Conservation (phyloP, 257 asterid species). For the Rubia yunnanensis region DNA sequence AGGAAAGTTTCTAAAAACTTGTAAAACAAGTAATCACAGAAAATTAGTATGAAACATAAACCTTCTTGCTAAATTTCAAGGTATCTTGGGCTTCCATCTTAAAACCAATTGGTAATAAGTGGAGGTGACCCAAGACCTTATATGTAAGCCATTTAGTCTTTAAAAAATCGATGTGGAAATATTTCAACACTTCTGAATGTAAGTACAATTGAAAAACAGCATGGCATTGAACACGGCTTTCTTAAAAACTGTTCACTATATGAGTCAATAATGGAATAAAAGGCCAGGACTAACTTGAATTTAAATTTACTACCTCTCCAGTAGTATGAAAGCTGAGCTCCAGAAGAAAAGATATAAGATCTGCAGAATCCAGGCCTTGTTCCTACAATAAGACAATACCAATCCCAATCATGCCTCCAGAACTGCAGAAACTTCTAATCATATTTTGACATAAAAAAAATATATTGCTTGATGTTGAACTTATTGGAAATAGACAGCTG, state of each 20-base stretch:
- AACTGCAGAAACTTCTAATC: not conserved
- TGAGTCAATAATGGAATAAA: not conserved
- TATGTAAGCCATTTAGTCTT: too few relatives aligned
- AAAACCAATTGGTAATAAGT: too few relatives aligned
- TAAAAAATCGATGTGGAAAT: too few relatives aligned
- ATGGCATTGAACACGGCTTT: not conserved
- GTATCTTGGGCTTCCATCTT: too few relatives aligned
- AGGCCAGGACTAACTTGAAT: not conserved
- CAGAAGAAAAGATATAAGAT: constrained; percentile 82
- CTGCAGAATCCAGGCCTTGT: constrained; percentile 85
- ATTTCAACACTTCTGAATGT: too few relatives aligned
- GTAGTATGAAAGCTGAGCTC: constrained; percentile 97
- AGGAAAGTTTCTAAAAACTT: constrained; percentile 2
- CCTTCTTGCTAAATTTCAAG: too few relatives aligned
- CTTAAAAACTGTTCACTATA: not conserved
- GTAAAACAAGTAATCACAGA: not conserved
- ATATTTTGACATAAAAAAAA: not conserved
- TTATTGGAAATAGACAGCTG: not conserved
- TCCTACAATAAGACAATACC: constrained; percentile 45
- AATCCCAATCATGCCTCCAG: not conserved
- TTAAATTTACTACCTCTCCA: constrained; percentile 60
- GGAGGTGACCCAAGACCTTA: too few relatives aligned
- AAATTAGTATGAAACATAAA: not conserved
- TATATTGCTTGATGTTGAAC: not conserved
- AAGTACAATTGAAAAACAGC: not conserved